Evolutionary conservation across 2,329 filamentous ascomycete species (phyloP).

Genomic region (Penicillium sp.): DNA sequence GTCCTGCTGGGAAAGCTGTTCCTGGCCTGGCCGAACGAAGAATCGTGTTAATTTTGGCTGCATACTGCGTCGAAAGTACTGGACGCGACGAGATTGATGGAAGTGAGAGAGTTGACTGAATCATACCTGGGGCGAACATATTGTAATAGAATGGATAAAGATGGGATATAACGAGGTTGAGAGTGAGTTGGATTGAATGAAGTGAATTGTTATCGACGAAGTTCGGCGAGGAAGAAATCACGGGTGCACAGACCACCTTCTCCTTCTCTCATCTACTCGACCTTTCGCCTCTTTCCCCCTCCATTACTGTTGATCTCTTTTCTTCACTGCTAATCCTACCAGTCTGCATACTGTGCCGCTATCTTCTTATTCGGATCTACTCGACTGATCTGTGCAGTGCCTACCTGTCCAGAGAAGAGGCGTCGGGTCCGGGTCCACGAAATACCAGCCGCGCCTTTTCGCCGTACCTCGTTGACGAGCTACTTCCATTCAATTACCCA

Average conservation of each 20-base stretch:
- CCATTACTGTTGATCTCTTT: slow-evolving; percentile 1
- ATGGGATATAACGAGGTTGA: slow-evolving; percentile 5
- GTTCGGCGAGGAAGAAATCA: slow-evolving; percentile 20
- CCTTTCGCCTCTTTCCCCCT: slow-evolving; percentile 12
- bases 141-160: slow-evolving; percentile 2
- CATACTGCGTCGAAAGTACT: neutral
- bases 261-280: slow-evolving; percentile 21
- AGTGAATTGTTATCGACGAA: neutral
- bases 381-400: neutral
- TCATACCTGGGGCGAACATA: slow-evolving; percentile 38
- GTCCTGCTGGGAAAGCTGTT: slow-evolving; percentile 49
- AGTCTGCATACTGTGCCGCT: neutral
- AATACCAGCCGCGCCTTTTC: slow-evolving; percentile 13
- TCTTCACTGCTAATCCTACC: neutral
- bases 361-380: neutral
- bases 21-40: slow-evolving; percentile 31
- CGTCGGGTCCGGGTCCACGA: slow-evolving; percentile 3
- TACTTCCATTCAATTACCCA: neutral
- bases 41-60: neutral
- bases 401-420: slow-evolving; percentile 5
- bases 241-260: slow-evolving; percentile 28
- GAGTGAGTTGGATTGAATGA: neutral
- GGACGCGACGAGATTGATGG: neutral
- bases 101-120: neutral
- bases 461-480: slow-evolving; percentile 4